Evolutionary conservation across 2,329 filamentous ascomycete species (phyloP), one percentile per base, ranked within the genome.

Genomic region (Westerdykella aurantiaca): DNA sequence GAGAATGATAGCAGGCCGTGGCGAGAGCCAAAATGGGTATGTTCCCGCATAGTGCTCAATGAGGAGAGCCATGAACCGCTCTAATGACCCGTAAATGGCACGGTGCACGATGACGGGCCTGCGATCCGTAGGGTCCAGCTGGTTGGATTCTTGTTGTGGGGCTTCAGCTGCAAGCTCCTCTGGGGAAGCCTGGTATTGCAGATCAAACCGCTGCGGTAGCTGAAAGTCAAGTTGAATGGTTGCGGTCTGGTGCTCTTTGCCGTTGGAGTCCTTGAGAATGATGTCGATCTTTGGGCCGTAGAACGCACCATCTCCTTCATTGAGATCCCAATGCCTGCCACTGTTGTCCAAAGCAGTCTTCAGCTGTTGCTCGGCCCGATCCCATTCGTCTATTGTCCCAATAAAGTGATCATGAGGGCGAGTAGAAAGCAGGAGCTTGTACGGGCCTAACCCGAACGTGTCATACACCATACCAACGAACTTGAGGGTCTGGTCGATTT

Each of bases 241-340:
- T 3, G 88, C 89, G 2, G 89, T 87, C 63, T 95, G 88, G 61
- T 94, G 88, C 57, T 89, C 86, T 61, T 91, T 94, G 6, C 86
- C 87, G 9, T 63, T 57, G 1, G 84, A 83, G 60, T 94, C 88
- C 48, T 78, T 80, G 37, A 95, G 69, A 33, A 94, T 81, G 37
- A 95, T 86, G 60, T 95, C 88, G 51, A 95, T 95, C 70, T 95
- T 95, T 25, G 89, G 88, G 0, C 89, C 88, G 58, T 95, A 95
- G 60, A 95, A 95, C 4, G 88, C 88, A 12, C 89, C 88, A 47
- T 94, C 88, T 10, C 87, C 88, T 56, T 84, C 78, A 50, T 89
- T 91, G 45, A 91, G 54, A 2, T 76, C 78, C 86, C 87, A 95
- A 31, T 77, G 69, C 55, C 81, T 78, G 9, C 82, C 83, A 12